phyloP scores from a whole-genome alignment of 2,329 filamentous ascomycete species.

The Colletotrichum siamense region DNA sequence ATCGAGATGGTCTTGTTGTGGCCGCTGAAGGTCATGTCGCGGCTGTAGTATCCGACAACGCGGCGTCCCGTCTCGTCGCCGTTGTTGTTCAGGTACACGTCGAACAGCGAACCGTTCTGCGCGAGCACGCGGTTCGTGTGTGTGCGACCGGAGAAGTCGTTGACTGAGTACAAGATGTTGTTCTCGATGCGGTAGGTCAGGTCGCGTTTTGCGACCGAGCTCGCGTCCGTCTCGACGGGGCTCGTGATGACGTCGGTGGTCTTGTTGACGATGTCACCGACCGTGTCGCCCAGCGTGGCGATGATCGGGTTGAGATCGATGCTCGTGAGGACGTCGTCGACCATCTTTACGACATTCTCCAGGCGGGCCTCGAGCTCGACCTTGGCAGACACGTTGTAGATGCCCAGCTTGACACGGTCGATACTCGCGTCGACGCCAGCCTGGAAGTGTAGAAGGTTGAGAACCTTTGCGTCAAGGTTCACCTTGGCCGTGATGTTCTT shows the following conservation, averaged over 20 bases:
- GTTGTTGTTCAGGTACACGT: slow-evolving; percentile 59
- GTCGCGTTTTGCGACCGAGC: slow-evolving; percentile 25
- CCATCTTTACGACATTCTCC: slow-evolving; percentile 64
- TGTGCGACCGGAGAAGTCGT: slow-evolving; percentile 61
- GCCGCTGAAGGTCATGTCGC: slow-evolving; percentile 61
- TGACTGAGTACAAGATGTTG: slow-evolving; percentile 66
- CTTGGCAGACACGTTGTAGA: slow-evolving; percentile 63
- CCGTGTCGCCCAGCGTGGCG: slow-evolving; percentile 56
- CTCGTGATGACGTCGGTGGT: slow-evolving; percentile 19
- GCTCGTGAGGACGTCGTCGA: slow-evolving; percentile 61
- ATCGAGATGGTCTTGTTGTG: slow-evolving; percentile 51
- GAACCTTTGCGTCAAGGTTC: slow-evolving; percentile 64
- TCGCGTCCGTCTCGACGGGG: slow-evolving; percentile 12
- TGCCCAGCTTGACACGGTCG: slow-evolving; percentile 59
- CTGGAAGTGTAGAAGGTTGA: slow-evolving; percentile 63
- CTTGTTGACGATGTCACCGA: slow-evolving; percentile 51
- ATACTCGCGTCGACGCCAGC: slow-evolving; percentile 66
- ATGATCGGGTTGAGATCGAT: slow-evolving; percentile 67
- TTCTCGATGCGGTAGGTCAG: slow-evolving; percentile 53
- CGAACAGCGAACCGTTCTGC: slow-evolving; percentile 60
- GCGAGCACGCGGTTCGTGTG: slow-evolving; percentile 62
- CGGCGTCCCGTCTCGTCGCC: slow-evolving; percentile 48
- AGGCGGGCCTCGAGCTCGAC: slow-evolving; percentile 65
- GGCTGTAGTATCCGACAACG: slow-evolving; percentile 54
- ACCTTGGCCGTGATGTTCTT: slow-evolving; percentile 66